Conservation (phyloP, 805 yeast species). For the Saturnispora hagleri region DNA sequence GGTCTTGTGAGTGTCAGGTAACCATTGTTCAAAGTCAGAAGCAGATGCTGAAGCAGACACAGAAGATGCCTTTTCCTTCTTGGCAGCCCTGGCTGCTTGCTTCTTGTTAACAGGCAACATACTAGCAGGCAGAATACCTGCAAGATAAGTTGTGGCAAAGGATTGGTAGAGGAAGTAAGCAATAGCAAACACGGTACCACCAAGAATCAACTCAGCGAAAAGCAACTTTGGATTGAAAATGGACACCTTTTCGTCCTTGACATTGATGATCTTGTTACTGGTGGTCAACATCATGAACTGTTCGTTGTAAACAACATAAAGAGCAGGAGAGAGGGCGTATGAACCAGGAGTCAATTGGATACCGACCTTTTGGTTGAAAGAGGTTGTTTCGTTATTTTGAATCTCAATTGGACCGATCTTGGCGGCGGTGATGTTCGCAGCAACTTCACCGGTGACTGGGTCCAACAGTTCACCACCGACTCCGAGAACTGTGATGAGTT, state of each 20-base stretch:
- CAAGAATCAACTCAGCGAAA: slow-evolving; percentile 47
- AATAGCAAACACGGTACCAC: slow-evolving; percentile 38
- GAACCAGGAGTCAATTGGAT: slow-evolving; percentile 49
- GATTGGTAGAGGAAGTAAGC: slow-evolving; percentile 39
- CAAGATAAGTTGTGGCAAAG: slow-evolving; percentile 40
- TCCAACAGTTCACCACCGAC: slow-evolving; percentile 58
- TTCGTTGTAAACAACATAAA: slow-evolving; percentile 43
- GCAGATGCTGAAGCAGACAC: slow-evolving; percentile 2
- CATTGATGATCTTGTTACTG: slow-evolving; percentile 45
- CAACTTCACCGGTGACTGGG: slow-evolving; percentile 40
- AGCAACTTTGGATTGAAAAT: slow-evolving; percentile 65
- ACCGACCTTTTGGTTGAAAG: slow-evolving; percentile 50
- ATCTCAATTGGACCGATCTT: slow-evolving; percentile 52
- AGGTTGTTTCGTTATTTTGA: slow-evolving; percentile 37
- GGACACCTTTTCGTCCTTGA: slow-evolving; percentile 60
- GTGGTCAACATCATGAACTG: slow-evolving; percentile 47
- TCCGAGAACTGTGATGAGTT: slow-evolving; percentile 47
- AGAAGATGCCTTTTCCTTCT: slow-evolving; percentile 25
- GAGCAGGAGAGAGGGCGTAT: slow-evolving; percentile 50
- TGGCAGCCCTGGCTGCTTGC: slow-evolving; percentile 15
- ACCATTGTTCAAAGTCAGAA: slow-evolving; percentile 41
- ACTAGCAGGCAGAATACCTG: slow-evolving; percentile 28
- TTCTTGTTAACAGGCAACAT: slow-evolving; percentile 23
- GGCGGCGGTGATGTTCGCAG: slow-evolving; percentile 57
- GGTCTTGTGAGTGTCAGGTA: slow-evolving; percentile 46